Percentiles rank a stretch among this genome's conserved stretches.
Conservation (phyloP, 2,329 filamentous ascomycete genomes). For the Mycocentrospora acerina region DNA sequence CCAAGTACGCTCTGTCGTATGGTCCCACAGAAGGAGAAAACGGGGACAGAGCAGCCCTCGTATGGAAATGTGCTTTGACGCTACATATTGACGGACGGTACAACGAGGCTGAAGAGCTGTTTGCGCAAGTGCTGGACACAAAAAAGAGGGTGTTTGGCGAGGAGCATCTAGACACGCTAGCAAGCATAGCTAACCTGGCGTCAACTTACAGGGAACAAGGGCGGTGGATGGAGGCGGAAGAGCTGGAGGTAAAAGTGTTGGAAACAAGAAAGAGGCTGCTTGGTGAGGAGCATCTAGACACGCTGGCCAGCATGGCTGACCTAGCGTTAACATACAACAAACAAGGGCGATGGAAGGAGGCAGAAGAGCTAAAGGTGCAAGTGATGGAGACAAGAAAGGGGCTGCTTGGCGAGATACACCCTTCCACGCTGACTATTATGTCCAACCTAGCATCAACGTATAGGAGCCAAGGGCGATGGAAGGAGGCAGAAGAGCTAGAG, state of each 20-base stretch:
- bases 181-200: conserved; percentile 13
- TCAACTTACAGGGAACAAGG: not conserved
- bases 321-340: too few species aligned
- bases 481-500: conserved; percentile 5
- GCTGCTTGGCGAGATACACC: conserved; percentile 1
- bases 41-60: conserved; percentile 4
- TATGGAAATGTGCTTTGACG: conserved; percentile 11
- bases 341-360: conserved; percentile 12
- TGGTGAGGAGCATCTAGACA: not conserved
- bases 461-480: not conserved
- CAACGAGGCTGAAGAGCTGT: conserved; percentile 16
- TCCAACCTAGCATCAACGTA: not conserved
- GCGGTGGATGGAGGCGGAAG: not conserved
- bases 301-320: not conserved
- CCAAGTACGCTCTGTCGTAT: conserved; percentile 13
- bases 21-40: conserved; percentile 2
- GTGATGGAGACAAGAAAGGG: conserved; percentile 7
- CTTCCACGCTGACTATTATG: not conserved
- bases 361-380: conserved; percentile 19
- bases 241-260: conserved; percentile 1
- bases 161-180: conserved; percentile 13
- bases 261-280: not conserved
- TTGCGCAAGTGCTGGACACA: conserved; percentile 1
- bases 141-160: conserved; percentile 7
- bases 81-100: conserved; percentile 11